Evolutionary conservation across 495 filamentous ascomycete species (phyloP).

Genomic region (Podospora fimiseda): DNA sequence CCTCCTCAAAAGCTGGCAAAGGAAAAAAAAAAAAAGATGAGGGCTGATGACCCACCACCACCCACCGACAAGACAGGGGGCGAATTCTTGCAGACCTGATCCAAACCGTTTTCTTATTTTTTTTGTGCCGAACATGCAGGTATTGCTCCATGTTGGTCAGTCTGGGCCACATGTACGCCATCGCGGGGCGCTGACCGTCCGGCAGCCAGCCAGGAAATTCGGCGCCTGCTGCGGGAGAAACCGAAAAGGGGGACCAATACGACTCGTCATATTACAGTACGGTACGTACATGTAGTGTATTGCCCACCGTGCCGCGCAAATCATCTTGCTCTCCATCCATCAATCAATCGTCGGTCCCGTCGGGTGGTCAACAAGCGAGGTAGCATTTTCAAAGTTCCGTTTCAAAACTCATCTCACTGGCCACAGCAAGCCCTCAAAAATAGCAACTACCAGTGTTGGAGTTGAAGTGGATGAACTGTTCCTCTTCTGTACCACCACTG

Average conservation of each 20-base stretch:
- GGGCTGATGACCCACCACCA: neutral
- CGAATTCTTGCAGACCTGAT: neutral
- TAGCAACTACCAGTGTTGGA: neutral
- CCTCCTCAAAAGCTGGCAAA: too few relatives aligned
- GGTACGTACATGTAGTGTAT: neutral
- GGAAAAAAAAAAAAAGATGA: too few relatives aligned
- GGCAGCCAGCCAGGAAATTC: conserved; percentile 1
- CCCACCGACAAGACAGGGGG: neutral
- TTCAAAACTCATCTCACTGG: neutral
- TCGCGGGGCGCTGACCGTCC: conserved; percentile 5
- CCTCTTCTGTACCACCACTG: conserved; percentile 1
- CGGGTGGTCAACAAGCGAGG: conserved; percentile 1
- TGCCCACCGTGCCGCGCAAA: too few relatives aligned
- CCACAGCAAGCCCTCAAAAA: neutral
- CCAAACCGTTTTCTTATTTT: neutral
- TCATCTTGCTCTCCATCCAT: neutral
- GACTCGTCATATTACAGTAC: conserved; percentile 2
- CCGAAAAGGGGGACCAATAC: conserved; percentile 9
- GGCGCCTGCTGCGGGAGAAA: conserved; percentile 14
- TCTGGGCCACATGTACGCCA: neutral
- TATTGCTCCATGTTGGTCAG: conserved; percentile 15
- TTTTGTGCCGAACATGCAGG: conserved; percentile 11
- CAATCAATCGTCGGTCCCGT: neutral
- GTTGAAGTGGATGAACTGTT: too few relatives aligned
- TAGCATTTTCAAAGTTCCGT: conserved; percentile 3